Evolutionary conservation across 164 flowering plant species (phyloP).

Genomic region (Chimonanthus praecox): DNA sequence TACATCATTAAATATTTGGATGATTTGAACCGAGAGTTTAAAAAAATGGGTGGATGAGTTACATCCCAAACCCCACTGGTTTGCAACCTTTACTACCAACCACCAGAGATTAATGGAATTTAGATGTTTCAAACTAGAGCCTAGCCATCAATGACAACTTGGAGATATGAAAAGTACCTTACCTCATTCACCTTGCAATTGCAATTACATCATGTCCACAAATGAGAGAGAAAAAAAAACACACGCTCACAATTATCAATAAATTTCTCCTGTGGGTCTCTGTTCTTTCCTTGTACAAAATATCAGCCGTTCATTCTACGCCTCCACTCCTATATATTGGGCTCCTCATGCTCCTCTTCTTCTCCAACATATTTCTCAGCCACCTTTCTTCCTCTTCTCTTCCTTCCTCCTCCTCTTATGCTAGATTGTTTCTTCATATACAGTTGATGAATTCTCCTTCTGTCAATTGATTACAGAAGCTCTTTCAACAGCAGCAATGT

Average conservation of each 20-base stretch:
- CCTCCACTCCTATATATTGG: slow-evolving; percentile 38
- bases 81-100: too few species aligned
- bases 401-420: background rate
- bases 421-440: background rate
- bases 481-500: slow-evolving; percentile 28
- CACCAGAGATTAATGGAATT: too few species aligned
- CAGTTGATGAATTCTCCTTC: background rate
- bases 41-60: too few species aligned
- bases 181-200: background rate
- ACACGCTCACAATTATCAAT: slow-evolving; percentile 3
- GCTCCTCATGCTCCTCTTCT: slow-evolving; percentile 2
- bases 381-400: background rate
- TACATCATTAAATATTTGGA: too few species aligned
- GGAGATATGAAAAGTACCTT: slow-evolving; percentile 16
- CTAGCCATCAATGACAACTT: slow-evolving; percentile 11
- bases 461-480: background rate
- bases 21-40: too few species aligned
- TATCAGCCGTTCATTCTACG: slow-evolving; percentile 39
- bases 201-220: background rate
- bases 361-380: background rate
- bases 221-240: background rate
- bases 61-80: too few species aligned
- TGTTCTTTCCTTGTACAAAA: slow-evolving; percentile 12
- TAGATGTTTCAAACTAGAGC: slow-evolving; percentile 14
- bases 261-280: slow-evolving; percentile 21